Evolutionary conservation across 2,329 filamentous ascomycete genomes (phyloP).

Genomic region (Phoma sp.): DNA sequence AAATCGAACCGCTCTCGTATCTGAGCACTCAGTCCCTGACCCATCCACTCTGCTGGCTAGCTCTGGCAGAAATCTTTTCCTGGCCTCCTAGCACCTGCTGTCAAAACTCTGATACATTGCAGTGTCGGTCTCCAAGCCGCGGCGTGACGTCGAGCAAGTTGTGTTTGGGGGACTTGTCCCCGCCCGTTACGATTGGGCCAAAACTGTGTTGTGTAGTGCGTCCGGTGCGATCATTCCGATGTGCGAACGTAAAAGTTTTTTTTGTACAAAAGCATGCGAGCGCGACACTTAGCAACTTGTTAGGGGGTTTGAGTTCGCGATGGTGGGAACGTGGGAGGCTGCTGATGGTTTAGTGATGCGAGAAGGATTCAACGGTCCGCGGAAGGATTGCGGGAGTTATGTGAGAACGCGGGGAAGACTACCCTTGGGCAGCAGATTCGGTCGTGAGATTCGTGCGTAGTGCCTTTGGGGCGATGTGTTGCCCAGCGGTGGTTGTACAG

Average conservation of each 20-base stretch:
- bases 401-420: slow-evolving; percentile 8
- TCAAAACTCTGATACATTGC: slow-evolving; percentile 2
- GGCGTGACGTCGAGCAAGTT: not conserved
- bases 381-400: slow-evolving; percentile 17
- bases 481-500: not conserved
- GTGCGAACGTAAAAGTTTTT: not conserved
- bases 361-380: slow-evolving; percentile 7
- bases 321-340: not conserved
- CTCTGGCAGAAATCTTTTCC: not conserved
- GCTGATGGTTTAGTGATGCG: not conserved
- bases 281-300: not conserved
- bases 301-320: not conserved
- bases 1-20: too few species aligned
- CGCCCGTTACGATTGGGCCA: slow-evolving; percentile 1
- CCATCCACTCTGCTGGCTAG: not conserved
- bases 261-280: not conserved
- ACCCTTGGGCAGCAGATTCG: not conserved
- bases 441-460: not conserved
- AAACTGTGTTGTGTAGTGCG: not conserved
- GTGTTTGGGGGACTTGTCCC: not conserved
- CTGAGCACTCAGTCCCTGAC: too few species aligned
- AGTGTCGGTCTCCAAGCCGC: not conserved
- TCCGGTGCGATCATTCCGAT: not conserved
- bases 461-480: not conserved
- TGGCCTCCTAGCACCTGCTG: slow-evolving; percentile 1